Evolutionary conservation across 2,329 filamentous ascomycete species (phyloP), one percentile per base, ranked within the genome.

Genomic region (Aspergillus ustus): DNA sequence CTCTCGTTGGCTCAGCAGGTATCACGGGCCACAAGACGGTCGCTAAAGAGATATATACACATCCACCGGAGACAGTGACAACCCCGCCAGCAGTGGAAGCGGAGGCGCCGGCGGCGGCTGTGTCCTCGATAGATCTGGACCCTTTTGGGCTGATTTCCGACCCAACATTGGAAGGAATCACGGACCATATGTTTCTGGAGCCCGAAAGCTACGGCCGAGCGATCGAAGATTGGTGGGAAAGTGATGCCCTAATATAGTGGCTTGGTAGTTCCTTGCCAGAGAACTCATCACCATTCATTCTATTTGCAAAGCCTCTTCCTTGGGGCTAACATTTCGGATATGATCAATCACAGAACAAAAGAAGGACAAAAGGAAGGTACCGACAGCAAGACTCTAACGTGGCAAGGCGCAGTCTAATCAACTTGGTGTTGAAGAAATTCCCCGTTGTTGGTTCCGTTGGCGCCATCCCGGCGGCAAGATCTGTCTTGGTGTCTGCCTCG

Each of bases 1-100:
- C 74, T 20, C 68, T 79, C 2, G 73, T 79, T 31, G 77, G 77
- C 7, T 78, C 76, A 0, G 73, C 73, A 9, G 76, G 77, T 2
- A 77, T 79, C 6, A 75, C 74, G 2, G 75, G 73, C 0, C 77
- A 79, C 65, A 76, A 75, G 51, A 69, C 75, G 1, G 76, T 77
- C n/a, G 71, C 73, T 0, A 67, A 71, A 22, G 70, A 78, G 19
- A 70, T 69, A 17, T 72, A 74, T 0, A 73, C 70, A 0, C 78
- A 77, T 52, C 74, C 77, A 1, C 76, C 77, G 0, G 70, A 76
- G 52, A 59, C 56, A 1, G 40, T 61, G 11, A 58, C 59, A n/a
- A 61, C 59, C 2, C 59, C 59, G 25, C 54, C 54, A 28, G 54
- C 50, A 29, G 49, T 58, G 13, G 43, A 58, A 19, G 43, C 37